These are phyloP conservation scores for Bryoerythrophyllum caledonicum DNA, from an alignment of 225 moss, liverwort and hornwort genomes.

Conservation along the genomic window DNA sequence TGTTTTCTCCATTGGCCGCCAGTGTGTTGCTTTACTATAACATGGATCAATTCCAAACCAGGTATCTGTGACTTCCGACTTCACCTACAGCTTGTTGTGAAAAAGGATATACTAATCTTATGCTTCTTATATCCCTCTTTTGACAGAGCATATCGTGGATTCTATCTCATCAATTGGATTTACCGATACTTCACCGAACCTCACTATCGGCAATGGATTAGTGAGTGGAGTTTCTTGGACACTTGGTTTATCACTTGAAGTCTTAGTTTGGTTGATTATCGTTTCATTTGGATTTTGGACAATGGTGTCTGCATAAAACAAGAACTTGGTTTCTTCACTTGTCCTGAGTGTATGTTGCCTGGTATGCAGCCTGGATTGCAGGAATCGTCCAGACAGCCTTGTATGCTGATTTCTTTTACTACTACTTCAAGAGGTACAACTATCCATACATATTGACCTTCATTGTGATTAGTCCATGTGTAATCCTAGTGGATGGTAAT, in stretches of 20 bases:
- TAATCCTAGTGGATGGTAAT: too few species aligned
- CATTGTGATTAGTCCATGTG: too few species aligned
- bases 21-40: too few species aligned
- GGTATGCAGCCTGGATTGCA: slow-evolving; percentile 65
- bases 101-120: too few species aligned
- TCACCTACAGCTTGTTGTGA: too few species aligned
- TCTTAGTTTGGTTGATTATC: too few species aligned
- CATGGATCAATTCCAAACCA: too few species aligned
- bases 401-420: slow-evolving; percentile 70
- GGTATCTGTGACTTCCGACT: too few species aligned
- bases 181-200: slow-evolving; percentile 79
- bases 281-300: too few species aligned
- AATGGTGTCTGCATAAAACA: too few species aligned
- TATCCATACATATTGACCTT: neutral
- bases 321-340: neutral
- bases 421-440: slow-evolving; percentile 59
- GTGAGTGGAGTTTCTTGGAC: slow-evolving; percentile 27
- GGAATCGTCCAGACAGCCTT: slow-evolving; percentile 65
- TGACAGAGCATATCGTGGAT: slow-evolving; percentile 72
- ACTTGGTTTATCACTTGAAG: neutral
- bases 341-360: slow-evolving; percentile 22
- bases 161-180: slow-evolving; percentile 91
- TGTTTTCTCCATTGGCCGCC: neutral
- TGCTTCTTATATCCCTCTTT: too few species aligned
- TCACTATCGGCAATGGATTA: slow-evolving; percentile 77